phyloP scores from a whole-genome alignment of 2,329 filamentous ascomycete genomes.

The Calonectria pteridis region DNA sequence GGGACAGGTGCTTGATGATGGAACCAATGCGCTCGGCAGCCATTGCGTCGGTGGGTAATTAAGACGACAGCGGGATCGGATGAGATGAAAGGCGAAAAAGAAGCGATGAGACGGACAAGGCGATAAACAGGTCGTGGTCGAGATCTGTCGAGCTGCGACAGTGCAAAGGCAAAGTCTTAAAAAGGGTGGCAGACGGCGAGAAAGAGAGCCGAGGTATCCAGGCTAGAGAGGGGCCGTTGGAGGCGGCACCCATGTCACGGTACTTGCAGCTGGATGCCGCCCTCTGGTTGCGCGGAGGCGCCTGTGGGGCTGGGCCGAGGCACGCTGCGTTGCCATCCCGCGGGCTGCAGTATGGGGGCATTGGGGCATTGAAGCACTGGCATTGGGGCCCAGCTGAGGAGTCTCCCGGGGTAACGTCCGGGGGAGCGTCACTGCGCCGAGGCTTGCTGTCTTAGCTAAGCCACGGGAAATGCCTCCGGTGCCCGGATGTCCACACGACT shows the following conservation, averaged over 20 bases:
- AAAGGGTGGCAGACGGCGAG: not conserved
- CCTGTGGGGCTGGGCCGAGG: slow-evolving; percentile 49
- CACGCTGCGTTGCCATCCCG: slow-evolving; percentile 33
- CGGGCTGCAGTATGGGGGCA: slow-evolving; percentile 9
- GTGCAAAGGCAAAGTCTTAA: slow-evolving; percentile 4
- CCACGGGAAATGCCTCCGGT: not conserved
- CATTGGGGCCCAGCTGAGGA: not conserved
- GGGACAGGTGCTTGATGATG: slow-evolving; percentile 87
- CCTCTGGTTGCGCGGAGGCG: not conserved
- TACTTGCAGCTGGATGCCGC: slow-evolving; percentile 29
- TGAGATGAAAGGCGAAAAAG: slow-evolving; percentile 7
- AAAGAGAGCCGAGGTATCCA: slow-evolving; percentile 36
- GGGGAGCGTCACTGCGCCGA: not conserved
- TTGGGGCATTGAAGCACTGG: not conserved
- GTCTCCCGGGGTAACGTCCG: not conserved
- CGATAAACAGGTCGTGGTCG: slow-evolving; percentile 11
- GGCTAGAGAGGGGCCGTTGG: slow-evolving; percentile 30
- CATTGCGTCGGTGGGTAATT: slow-evolving; percentile 64
- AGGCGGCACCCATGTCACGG: slow-evolving; percentile 38
- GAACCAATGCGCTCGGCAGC: slow-evolving; percentile 87
- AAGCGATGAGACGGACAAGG: not conserved
- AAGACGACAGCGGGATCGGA: not conserved
- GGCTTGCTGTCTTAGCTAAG: not conserved
- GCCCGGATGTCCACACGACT: not conserved
- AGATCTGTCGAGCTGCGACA: not conserved